Conservation (phyloP, 176 grass and related monocot genomes). For the Eragrostis curvula region DNA sequence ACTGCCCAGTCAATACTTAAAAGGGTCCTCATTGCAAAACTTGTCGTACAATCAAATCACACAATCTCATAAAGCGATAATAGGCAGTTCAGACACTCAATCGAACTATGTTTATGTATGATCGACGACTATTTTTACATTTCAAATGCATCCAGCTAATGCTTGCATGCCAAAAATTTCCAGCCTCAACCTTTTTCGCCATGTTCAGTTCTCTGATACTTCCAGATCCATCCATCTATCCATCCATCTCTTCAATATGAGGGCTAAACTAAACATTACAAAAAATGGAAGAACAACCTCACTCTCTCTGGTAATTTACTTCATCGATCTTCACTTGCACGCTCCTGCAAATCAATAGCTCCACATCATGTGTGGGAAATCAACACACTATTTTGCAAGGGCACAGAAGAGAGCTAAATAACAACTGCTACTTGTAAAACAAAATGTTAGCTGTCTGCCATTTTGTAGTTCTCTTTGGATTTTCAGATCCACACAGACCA, state of each 20-base stretch:
- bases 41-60: slow-evolving; percentile 5
- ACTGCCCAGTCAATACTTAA: background rate
- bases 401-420: background rate
- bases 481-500: background rate
- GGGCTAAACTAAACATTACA: slow-evolving; percentile 27
- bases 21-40: background rate
- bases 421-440: background rate
- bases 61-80: background rate
- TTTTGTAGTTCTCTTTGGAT: background rate
- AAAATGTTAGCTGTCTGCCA: background rate
- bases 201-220: background rate
- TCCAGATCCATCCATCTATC: background rate
- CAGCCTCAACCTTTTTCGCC: background rate
- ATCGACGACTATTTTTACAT: slow-evolving; percentile 17
- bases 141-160: background rate
- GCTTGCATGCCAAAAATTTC: background rate
- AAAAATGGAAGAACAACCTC: background rate
- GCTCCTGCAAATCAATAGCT: slow-evolving; percentile 40
- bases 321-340: background rate
- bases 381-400: background rate
- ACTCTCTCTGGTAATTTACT: slow-evolving; percentile 2
- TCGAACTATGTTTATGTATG: slow-evolving; percentile 23
- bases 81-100: background rate
- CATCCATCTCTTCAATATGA: background rate
- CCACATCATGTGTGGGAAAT: background rate